Percentiles rank a stretch among this genome's conserved stretches.
Conservation (phyloP, 2,329 filamentous ascomycete genomes). For the Pyricularia sp. region DNA sequence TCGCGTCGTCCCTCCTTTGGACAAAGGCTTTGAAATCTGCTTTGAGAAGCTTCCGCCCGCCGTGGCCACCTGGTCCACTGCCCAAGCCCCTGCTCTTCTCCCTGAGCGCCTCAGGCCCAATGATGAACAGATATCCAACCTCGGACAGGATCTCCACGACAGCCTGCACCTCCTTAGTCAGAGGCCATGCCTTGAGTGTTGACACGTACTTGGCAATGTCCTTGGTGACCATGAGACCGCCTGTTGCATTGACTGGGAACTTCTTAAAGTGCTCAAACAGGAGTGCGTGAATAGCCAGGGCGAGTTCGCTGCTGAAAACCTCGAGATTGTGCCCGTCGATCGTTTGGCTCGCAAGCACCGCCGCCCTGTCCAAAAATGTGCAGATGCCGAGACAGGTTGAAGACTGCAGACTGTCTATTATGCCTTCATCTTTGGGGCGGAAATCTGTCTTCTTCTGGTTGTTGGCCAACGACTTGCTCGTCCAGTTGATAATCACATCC, state of each 20-base stretch:
- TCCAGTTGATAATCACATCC: conserved; percentile 67
- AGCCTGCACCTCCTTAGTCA: conserved; percentile 57
- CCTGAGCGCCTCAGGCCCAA: conserved; percentile 68
- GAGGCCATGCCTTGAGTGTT: conserved; percentile 72
- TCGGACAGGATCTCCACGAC: conserved; percentile 82
- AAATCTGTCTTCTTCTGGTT: conserved; percentile 86
- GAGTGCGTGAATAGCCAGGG: conserved; percentile 64
- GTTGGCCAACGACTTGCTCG: conserved; percentile 54
- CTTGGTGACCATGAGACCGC: conserved; percentile 90
- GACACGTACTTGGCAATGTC: conserved; percentile 92
- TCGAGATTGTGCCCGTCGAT: conserved; percentile 79
- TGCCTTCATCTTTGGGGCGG: conserved; percentile 61
- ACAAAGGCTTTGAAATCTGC: conserved; percentile 77
- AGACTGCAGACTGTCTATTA: conserved; percentile 72
- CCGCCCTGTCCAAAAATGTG: conserved; percentile 65
- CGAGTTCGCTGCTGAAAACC: conserved; percentile 75
- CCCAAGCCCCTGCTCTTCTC: conserved; percentile 57
- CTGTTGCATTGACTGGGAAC: conserved; percentile 86
- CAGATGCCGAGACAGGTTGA: conserved; percentile 74
- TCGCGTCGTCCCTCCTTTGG: conserved; percentile 73
- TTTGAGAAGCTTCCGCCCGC: conserved; percentile 47
- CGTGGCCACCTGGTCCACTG: conserved; percentile 27
- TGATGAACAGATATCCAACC: conserved; percentile 92
- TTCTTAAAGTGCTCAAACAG: conserved; percentile 92
- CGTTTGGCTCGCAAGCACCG: conserved; percentile 53